These are phyloP conservation scores for Cicer yamashitae DNA, from an alignment of 306 rosid genomes.

Conservation along the genomic window DNA sequence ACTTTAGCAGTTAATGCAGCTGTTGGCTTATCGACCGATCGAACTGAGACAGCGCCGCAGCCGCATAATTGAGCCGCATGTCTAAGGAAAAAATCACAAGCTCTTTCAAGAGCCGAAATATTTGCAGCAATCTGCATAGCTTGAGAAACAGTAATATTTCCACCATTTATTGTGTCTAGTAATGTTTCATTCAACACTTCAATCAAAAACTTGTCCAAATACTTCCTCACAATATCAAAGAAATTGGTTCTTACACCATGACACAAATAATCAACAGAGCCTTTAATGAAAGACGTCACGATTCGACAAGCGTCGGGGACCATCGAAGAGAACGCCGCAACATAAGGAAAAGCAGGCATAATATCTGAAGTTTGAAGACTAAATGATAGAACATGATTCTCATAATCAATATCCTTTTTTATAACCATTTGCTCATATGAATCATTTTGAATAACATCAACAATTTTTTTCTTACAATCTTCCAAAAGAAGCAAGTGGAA, in stretches of 20 bases:
- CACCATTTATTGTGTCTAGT: conserved; percentile 62
- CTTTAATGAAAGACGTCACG: conserved; percentile 83
- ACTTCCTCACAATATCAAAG: conserved; percentile 72
- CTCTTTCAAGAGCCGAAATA: conserved; percentile 83
- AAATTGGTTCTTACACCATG: conserved; percentile 57
- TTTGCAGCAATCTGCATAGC: conserved; percentile 99
- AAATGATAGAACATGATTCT: conserved; percentile 66
- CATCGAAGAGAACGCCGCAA: conserved; percentile 86
- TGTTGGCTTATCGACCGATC: conserved; percentile 70
- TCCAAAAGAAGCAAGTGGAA: conserved; percentile 77
- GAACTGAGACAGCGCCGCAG: conserved; percentile 62
- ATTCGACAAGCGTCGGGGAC: conserved; percentile 82
- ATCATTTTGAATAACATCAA: conserved; percentile 62
- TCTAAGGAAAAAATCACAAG: conserved; percentile 84
- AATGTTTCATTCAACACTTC: conserved; percentile 74
- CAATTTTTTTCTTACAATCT: conserved; percentile 68
- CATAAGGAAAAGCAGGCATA: conserved; percentile 91
- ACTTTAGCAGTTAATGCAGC: conserved; percentile 77
- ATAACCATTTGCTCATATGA: conserved; percentile 89
- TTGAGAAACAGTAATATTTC: conserved; percentile 70
- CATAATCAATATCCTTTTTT: conserved; percentile 82
- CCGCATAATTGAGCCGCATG: conserved; percentile 78
- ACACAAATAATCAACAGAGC: conserved; percentile 83
- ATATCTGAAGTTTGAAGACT: conserved; percentile 78
- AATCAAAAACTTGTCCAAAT: conserved; percentile 71